Base-by-base conservation (phyloP, 2,329 filamentous ascomycete species). In the Cladorrhinum sp. region DNA sequence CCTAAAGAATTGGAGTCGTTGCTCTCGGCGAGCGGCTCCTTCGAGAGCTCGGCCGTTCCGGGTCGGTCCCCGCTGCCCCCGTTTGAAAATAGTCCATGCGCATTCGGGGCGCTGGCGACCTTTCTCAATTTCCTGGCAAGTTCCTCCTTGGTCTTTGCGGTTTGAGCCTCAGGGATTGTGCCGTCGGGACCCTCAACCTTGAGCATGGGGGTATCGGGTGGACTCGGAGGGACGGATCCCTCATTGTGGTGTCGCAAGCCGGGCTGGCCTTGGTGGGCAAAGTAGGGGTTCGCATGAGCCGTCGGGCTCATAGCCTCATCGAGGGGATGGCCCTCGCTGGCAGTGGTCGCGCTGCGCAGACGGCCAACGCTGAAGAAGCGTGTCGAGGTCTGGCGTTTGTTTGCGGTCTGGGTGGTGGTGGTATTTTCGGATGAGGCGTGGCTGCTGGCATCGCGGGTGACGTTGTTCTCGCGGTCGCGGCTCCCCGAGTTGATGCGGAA, bases 71-170 rank as follows among this genome's bases (percentile, higher is more conserved):
- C 64, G 39, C 51, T 55, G 20, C 26, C 51, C 24, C 78, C 77
- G 66, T 83, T 84, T 69, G 79, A 77, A 70, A 99, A 98, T 33
- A 98, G 79, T 21, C 94, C 95, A 75, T 99, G 95, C 21, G 94
- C 92, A 79, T 99, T 99, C 39, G 95, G 95, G 55, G 95, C 95
- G 73, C 94, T 98, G 58, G 95, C 95, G 58, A 99, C 95, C 73
- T 94, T 87, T 73, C 95, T 87, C 72, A 99, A 79, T 75, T 97
- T 96, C 72, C 95, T 83, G 24, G 95, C 95, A 71, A 98, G 76
- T 77, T 98, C 95, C 76, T 98, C 94, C 75, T 96, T 98, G 49
- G 91, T 92, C 58, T 89, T 89, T 57, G 86, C 86, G 28, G 88
- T 89, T 36, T 89, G 85, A 67, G 90, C 86, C 65, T 86, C 81